Percentiles rank a stretch among this genome's conserved stretches.
Conservation (phyloP, 768 basidiomycete genomes). For the Psilocybe subaeruginosa region DNA sequence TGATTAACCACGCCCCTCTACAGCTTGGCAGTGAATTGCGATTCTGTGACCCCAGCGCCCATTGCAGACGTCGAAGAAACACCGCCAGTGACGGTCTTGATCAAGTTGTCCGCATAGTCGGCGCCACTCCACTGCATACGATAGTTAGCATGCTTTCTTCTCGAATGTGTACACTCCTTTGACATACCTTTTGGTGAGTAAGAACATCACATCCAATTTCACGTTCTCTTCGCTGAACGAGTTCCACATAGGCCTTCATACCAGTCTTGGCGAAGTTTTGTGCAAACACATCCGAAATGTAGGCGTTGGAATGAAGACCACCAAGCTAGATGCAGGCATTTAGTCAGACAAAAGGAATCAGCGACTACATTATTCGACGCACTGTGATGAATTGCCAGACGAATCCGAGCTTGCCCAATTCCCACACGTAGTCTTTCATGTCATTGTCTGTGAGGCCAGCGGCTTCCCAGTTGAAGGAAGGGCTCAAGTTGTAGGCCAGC, state of each 20-base stretch:
- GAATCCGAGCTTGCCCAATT: conserved; percentile 93
- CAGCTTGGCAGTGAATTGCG: conserved; percentile 66
- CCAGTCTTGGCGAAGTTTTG: conserved; percentile 88
- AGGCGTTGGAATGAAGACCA: conserved; percentile 96
- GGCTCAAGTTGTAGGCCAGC: conserved; percentile 95
- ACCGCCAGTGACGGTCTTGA: conserved; percentile 97
- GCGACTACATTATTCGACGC: conserved; percentile 25
- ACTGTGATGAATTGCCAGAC: conserved; percentile 99
- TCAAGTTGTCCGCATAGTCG: conserved; percentile 87
- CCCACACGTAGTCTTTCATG: conserved; percentile 91
- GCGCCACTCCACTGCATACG: conserved; percentile 85
- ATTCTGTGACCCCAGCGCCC: conserved; percentile 94
- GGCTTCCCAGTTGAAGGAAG: conserved; percentile 93
- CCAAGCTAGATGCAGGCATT: conserved; percentile 64
- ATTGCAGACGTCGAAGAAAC: conserved; percentile 99
- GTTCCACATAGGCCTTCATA: conserved; percentile 98
- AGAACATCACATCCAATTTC: conserved; percentile 95
- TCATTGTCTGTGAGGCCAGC: conserved; percentile 86
- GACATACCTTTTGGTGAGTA: conserved; percentile 89
- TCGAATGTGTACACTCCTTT: background rate
- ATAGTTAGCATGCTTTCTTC: conserved; percentile 17
- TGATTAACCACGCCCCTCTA: conserved; percentile 21
- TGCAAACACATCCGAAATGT: conserved; percentile 94
- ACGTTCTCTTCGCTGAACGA: conserved; percentile 90
- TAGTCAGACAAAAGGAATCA: conserved; percentile 7